Percentiles rank a stretch among this genome's conserved stretches.
phyloP scores from a whole-genome alignment of 805 yeast species.

The Ogataea zsoltii region DNA sequence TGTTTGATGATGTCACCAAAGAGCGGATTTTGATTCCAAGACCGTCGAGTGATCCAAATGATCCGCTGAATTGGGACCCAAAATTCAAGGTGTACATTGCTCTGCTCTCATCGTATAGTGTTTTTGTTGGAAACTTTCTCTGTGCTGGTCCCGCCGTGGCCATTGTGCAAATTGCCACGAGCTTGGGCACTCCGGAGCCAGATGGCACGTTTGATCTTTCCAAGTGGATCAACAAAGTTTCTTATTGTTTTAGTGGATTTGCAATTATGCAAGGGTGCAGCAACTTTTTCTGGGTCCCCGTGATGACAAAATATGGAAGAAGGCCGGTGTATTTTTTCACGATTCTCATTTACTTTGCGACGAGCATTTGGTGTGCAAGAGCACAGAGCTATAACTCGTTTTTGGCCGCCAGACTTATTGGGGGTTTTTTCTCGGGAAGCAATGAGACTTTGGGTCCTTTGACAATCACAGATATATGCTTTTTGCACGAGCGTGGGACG shows the following conservation, averaged over 20 bases:
- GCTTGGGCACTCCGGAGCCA: constrained; percentile 5
- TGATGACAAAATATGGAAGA: constrained; percentile 39
- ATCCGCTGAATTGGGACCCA: constrained; percentile 63
- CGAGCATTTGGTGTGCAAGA: constrained; percentile 36
- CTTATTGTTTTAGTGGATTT: constrained; percentile 9
- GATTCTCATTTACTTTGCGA: constrained; percentile 29
- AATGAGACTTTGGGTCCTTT: constrained; percentile 51
- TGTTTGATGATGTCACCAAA: constrained; percentile 9
- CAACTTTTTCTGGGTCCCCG: constrained; percentile 37
- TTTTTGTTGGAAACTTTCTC: constrained; percentile 10
- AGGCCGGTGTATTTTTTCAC: constrained; percentile 38
- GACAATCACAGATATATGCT: constrained; percentile 48
- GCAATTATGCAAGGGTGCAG: constrained; percentile 38
- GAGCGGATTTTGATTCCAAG: constrained; percentile 51
- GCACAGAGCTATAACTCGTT: constrained; percentile 30
- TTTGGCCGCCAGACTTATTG: constrained; percentile 31
- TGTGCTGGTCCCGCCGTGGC: constrained; percentile 13
- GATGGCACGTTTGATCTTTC: constrained; percentile 9
- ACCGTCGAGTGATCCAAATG: constrained; percentile 67
- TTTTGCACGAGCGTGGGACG: constrained; percentile 49
- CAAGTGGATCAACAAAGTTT: constrained; percentile 8
- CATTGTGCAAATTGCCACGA: constrained; percentile 5
- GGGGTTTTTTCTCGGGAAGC: constrained; percentile 36
- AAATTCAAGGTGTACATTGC: constrained; percentile 8
- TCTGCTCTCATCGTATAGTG: constrained; percentile 10